Conservation (phyloP, 495 filamentous ascomycete genomes). For the Tuber borchii region DNA sequence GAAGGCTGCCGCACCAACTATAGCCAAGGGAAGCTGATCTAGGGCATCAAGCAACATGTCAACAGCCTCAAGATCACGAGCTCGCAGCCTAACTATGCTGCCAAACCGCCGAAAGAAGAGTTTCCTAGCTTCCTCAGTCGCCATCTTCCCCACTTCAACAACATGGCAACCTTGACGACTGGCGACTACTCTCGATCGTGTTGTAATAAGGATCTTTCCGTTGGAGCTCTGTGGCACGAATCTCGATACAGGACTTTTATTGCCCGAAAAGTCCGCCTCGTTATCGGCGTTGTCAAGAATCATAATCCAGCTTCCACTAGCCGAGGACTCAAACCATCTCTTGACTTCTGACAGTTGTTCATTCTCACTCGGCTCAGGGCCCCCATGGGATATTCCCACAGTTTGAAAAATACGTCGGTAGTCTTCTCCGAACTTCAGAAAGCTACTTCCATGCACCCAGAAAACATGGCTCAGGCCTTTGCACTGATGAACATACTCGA, state of each 20-base stretch:
- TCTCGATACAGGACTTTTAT: slow-evolving; percentile 11
- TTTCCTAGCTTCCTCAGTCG: neutral
- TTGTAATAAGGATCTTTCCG: slow-evolving; percentile 25
- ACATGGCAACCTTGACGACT: neutral
- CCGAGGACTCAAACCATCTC: slow-evolving; percentile 22
- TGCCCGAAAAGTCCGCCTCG: slow-evolving; percentile 14
- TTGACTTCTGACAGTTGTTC: slow-evolving; percentile 11
- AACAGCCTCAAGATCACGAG: slow-evolving; percentile 5
- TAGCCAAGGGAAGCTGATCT: slow-evolving; percentile 28
- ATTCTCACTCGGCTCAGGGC: slow-evolving; percentile 15
- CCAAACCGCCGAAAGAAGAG: slow-evolving; percentile 6
- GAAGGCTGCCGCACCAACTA: slow-evolving; percentile 13
- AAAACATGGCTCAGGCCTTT: slow-evolving; percentile 16
- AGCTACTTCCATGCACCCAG: slow-evolving; percentile 27
- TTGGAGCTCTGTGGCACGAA: neutral
- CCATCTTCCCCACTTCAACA: slow-evolving; percentile 11
- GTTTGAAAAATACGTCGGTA: slow-evolving; percentile 16
- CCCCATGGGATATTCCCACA: slow-evolving; percentile 14
- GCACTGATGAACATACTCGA: slow-evolving; percentile 46
- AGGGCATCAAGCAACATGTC: slow-evolving; percentile 8
- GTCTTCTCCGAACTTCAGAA: slow-evolving; percentile 22
- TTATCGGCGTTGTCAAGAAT: slow-evolving; percentile 33
- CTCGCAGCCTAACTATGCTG: neutral
- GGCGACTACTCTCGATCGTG: slow-evolving; percentile 12
- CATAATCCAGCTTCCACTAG: slow-evolving; percentile 24